A percentile compares a stretch with the other conserved stretches of the same genome.
These are phyloP conservation scores for Cyclanthera cordifolia DNA, from an alignment of 306 rosid species.

Conservation along the genomic window DNA sequence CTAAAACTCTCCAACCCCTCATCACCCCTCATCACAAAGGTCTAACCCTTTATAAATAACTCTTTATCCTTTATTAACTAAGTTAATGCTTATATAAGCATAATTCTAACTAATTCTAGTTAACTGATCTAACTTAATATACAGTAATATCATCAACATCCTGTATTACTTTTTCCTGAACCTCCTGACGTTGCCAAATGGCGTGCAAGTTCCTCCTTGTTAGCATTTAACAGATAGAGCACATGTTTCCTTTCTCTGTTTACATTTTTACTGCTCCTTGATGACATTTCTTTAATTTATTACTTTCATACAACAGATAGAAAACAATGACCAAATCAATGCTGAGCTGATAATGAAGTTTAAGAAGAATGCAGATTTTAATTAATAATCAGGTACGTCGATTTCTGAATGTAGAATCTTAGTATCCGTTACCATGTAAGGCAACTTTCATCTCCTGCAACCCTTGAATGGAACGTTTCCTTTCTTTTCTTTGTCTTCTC, in stretches of 20 bases:
- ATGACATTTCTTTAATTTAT: not conserved
- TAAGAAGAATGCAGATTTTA: constrained; percentile 65
- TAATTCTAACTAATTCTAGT: no score
- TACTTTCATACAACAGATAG: constrained; percentile 39
- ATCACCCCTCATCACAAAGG: no score
- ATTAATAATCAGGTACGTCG: constrained; percentile 57
- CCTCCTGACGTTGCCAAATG: constrained; percentile 59
- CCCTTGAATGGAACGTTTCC: not conserved
- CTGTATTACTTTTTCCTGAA: not conserved
- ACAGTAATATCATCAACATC: not conserved
- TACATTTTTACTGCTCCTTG: not conserved
- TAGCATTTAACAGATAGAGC: not conserved
- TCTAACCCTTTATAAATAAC: no score
- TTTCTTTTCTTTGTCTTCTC: not conserved
- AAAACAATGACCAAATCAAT: constrained; percentile 70
- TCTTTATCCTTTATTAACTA: no score
- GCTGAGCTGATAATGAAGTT: constrained; percentile 70
- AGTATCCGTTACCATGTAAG: not conserved
- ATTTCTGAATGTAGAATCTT: constrained; percentile 31
- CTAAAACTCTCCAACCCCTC: no score
- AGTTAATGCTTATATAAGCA: no score
- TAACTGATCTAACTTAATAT: no score
- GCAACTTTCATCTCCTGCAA: not conserved
- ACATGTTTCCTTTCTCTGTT: not conserved
- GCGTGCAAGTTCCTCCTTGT: constrained; percentile 40